phyloP scores from a whole-genome alignment of 306 rosid species.

The Acacia confusa region DNA sequence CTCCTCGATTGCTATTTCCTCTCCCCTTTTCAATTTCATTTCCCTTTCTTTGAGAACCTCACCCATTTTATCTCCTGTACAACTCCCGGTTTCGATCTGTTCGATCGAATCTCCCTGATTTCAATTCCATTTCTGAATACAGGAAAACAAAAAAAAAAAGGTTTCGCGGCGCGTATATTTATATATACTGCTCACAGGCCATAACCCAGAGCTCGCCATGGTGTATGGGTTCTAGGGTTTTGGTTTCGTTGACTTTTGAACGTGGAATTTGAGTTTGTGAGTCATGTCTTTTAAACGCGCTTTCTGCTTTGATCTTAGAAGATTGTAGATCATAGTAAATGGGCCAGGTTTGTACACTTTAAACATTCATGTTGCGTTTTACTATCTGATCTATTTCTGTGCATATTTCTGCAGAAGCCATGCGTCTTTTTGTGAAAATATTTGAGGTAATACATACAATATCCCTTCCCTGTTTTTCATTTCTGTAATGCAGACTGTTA shows the following conservation, averaged over 20 bases:
- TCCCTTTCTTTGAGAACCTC: background rate
- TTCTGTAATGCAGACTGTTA: constrained; percentile 13
- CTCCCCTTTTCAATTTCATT: background rate
- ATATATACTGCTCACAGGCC: background rate
- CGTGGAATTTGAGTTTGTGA: background rate
- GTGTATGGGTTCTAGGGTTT: constrained; percentile 16
- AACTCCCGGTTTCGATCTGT: background rate
- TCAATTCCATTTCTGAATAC: background rate
- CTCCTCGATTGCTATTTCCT: background rate
- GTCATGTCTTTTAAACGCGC: background rate
- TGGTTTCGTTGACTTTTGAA: constrained; percentile 4
- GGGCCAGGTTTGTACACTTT: constrained; percentile 75
- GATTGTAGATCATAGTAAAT: constrained; percentile 84
- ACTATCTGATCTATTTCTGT: constrained; percentile 2
- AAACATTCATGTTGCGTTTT: constrained; percentile 1
- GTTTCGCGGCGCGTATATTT: background rate
- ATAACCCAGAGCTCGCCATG: background rate
- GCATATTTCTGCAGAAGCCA: constrained; percentile 63
- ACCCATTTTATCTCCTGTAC: background rate
- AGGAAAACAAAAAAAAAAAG: background rate
- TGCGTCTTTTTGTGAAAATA: constrained; percentile 96
- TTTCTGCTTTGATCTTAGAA: constrained; percentile 50
- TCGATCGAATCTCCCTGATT: background rate
- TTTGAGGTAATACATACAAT: constrained; percentile 71
- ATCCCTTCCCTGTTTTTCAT: constrained; percentile 10